Evolutionary conservation across 139 green algal species (phyloP).

Genomic region (Volvox africanus): DNA sequence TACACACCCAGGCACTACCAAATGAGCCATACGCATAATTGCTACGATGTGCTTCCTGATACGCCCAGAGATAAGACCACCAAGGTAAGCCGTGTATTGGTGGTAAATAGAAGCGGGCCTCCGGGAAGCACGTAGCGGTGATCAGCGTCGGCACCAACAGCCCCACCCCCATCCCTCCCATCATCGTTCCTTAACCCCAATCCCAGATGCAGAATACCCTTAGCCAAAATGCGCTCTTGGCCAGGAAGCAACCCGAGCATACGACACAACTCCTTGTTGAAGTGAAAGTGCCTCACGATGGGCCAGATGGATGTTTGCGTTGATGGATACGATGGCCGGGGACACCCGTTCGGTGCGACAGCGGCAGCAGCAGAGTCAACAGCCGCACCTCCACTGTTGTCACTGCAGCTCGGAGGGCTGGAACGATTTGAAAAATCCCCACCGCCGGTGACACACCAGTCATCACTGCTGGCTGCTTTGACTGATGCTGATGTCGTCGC

Average conservation of each 20-base stretch:
- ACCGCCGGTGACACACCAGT: background rate
- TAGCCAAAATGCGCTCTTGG: background rate
- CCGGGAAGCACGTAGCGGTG: no score
- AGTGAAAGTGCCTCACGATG: background rate
- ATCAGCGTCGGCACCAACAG: no score
- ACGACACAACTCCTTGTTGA: constrained; percentile 7
- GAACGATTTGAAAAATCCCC: background rate
- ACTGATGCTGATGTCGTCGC: background rate
- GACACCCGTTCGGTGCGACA: background rate
- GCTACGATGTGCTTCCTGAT: no score
- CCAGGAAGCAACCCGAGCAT: background rate
- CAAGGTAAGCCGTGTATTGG: no score
- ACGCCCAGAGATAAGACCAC: no score
- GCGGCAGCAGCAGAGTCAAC: background rate
- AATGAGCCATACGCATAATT: no score
- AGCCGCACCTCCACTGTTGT: background rate
- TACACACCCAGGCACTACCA: no score
- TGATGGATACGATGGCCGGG: no score
- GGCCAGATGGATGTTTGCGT: background rate
- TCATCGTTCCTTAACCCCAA: no score
- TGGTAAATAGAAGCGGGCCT: no score
- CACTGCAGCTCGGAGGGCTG: background rate
- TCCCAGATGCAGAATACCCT: background rate
- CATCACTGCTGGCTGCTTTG: background rate
- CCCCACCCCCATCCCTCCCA: background rate